These are phyloP conservation scores for Ceratocystis eucalypticola DNA, from an alignment of 2,329 filamentous ascomycete species.

Conservation along the genomic window DNA sequence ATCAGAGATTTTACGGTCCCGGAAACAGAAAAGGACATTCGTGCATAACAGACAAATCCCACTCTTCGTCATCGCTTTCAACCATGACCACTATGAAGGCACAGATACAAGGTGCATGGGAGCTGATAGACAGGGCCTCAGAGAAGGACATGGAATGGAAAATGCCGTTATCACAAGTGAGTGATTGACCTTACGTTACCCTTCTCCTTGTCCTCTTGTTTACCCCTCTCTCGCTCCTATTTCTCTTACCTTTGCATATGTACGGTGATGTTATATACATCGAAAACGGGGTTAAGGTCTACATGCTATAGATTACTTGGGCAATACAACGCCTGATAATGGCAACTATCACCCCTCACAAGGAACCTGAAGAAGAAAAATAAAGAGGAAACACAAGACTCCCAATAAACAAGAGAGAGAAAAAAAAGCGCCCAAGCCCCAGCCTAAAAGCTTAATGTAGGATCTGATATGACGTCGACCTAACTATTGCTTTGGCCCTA, in stretches of 20 bases:
- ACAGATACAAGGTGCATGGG: too few relatives aligned
- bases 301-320: background rate
- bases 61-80: too few relatives aligned
- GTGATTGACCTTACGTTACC: background rate
- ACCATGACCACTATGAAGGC: too few relatives aligned
- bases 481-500: background rate
- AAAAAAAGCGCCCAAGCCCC: background rate
- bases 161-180: too few relatives aligned
- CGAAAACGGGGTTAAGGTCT: background rate
- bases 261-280: background rate
- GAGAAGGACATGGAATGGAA: background rate
- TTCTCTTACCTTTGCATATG: background rate
- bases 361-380: background rate
- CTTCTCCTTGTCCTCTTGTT: background rate
- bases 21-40: too few relatives aligned
- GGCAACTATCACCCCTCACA: too few relatives aligned
- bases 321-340: background rate
- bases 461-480: slow-evolving; percentile 1
- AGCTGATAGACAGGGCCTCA: too few relatives aligned
- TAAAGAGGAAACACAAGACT: background rate
- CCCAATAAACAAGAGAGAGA: background rate
- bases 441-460: background rate
- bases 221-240: background rate
- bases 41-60: too few relatives aligned
- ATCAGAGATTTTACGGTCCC: too few relatives aligned